Base-by-base conservation (phyloP, 164 flowering plant genomes). In the Magnolia changhungtana region DNA sequence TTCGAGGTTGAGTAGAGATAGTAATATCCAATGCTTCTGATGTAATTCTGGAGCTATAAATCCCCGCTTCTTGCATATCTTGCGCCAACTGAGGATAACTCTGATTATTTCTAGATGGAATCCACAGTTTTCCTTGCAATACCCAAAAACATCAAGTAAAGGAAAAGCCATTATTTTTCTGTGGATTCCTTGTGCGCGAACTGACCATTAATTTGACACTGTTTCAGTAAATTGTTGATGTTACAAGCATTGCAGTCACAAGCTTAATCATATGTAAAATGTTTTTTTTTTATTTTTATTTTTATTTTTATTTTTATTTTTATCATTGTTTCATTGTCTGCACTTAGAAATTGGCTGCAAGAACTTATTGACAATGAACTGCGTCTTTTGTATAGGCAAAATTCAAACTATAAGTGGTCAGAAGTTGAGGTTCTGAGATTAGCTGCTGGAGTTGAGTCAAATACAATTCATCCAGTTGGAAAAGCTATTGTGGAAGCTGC, bases 401-500 rank as follows among this genome's bases (percentile, higher is more conserved):
- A 75, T 77, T 71, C 83, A 51, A 64, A 64, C 76, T 50, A 29
- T 67, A 71, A 76, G 24, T 83, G 78, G 87, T 89, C 96, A 67
- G 95, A 92, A 85, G 75, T 68, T 83, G 98, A 94, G 81, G 82
- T 94, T 79, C 82, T 96, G 75, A 85, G 81, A 78, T 84, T 96
- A 83, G 98, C 98, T 74, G 97, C 99, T 82, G 92, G 84, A 58
- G 98, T 96, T 50, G 99, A 96, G 81, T 82, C 91, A 73, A 94
- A 93, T 85, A 91, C 99, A 16, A 81, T 86, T 78, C 99, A 96
- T 86, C 99, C 99, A 29, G 86, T 96, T 77, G 99, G 99, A 27
- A 96, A 92, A 87, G 99, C 97, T 74, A 96, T 96, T 72, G 89
- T 91, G 29, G 93, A 92, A 81, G 99, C 99, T 82, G 95, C 98